Conservation (phyloP, 345 rosid species). For the Garcia nutans region DNA sequence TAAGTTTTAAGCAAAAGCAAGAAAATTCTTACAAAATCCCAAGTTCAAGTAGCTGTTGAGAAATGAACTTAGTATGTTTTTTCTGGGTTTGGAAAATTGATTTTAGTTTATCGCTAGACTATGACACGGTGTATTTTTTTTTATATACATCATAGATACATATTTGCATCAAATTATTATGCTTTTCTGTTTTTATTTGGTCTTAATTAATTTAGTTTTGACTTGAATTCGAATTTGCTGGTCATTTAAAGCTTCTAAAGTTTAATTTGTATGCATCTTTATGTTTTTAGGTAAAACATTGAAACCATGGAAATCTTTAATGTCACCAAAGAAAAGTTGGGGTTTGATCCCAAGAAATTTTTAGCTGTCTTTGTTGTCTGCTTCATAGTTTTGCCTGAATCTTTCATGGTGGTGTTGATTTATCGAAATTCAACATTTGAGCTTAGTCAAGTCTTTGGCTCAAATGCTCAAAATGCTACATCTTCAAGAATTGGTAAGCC, state of each 20-base stretch:
- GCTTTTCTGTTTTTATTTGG: background rate
- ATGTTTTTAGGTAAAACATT: background rate
- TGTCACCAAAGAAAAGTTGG: slow-evolving; percentile 1
- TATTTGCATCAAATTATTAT: too few species aligned
- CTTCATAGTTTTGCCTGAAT: slow-evolving; percentile 8
- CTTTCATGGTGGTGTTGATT: background rate
- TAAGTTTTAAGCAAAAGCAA: background rate
- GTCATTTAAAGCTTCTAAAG: too few species aligned
- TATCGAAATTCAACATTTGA: background rate
- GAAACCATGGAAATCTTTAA: slow-evolving; percentile 13
- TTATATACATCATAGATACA: too few species aligned
- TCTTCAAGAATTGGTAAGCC: background rate
- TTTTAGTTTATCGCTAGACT: too few species aligned
- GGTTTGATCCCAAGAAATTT: slow-evolving; percentile 1
- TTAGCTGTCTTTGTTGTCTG: background rate
- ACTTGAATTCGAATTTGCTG: too few species aligned
- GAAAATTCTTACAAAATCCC: background rate
- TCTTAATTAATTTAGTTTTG: too few species aligned
- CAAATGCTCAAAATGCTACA: background rate
- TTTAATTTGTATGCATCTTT: background rate
- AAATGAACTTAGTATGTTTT: background rate
- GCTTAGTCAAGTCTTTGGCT: background rate
- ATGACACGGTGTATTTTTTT: too few species aligned
- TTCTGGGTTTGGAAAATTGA: too few species aligned
- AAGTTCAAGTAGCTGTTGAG: background rate